These are phyloP conservation scores for Kentomonas sorsogonicus DNA, from an alignment of 208 protist species.

Conservation along the genomic window DNA sequence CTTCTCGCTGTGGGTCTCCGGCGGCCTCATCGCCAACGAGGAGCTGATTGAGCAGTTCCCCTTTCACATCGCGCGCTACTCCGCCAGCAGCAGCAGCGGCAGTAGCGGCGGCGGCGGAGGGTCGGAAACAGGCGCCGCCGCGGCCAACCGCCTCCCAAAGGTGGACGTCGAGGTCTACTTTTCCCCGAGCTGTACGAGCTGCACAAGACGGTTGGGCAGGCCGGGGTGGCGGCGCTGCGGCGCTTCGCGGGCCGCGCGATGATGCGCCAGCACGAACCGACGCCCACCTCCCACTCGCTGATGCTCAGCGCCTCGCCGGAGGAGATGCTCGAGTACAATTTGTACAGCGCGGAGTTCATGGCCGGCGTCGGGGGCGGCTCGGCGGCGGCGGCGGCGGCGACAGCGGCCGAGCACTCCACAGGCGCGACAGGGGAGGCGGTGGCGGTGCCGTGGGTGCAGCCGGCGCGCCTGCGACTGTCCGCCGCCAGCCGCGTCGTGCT, in stretches of 20 bases:
- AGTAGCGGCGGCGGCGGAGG: slow-evolving; percentile 2
- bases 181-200: slow-evolving; percentile 74
- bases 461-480: slow-evolving; percentile 10
- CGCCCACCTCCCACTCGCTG: slow-evolving; percentile 52
- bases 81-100: background rate
- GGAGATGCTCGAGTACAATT: slow-evolving; percentile 19
- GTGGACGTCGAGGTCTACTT: slow-evolving; percentile 82
- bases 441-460: slow-evolving; percentile 11
- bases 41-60: slow-evolving; percentile 63
- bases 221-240: slow-evolving; percentile 55
- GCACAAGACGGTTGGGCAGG: slow-evolving; percentile 40
- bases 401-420: slow-evolving; percentile 1
- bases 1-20: slow-evolving; percentile 78
- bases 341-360: slow-evolving; percentile 28
- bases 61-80: slow-evolving; percentile 76
- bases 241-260: slow-evolving; percentile 71
- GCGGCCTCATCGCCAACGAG: slow-evolving; percentile 54
- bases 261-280: slow-evolving; percentile 72
- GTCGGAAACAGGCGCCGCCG: background rate
- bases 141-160: slow-evolving; percentile 31
- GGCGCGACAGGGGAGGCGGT: background rate
- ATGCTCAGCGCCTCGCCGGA: slow-evolving; percentile 39
- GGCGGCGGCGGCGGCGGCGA: background rate
- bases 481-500: slow-evolving; percentile 12
- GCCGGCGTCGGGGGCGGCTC: background rate